Evolutionary conservation across 2,329 filamentous ascomycete genomes (phyloP).

Genomic region (Neoscytalidium dimidiatum): DNA sequence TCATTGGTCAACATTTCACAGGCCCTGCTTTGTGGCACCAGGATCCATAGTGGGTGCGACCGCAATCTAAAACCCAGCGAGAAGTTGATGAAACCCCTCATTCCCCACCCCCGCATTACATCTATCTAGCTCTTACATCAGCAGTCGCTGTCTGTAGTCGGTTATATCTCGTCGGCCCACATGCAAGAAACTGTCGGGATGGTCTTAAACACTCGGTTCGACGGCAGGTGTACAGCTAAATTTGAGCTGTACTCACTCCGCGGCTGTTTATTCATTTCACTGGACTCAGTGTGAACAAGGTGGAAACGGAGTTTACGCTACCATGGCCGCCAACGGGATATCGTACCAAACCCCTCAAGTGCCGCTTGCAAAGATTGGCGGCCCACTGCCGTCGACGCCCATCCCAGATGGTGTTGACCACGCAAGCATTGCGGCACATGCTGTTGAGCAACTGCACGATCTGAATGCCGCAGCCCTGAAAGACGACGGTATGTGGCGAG

Average conservation of each 20-base stretch:
- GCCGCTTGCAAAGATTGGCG: constrained; percentile 9
- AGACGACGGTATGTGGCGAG: constrained; percentile 48
- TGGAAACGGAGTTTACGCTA: neutral
- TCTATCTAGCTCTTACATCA: constrained; percentile 3
- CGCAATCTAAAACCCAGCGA: neutral
- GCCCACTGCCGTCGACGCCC: constrained; percentile 25
- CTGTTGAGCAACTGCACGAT: constrained; percentile 23
- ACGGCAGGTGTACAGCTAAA: neutral
- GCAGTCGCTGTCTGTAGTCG: neutral
- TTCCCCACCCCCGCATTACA: neutral
- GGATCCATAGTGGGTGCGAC: neutral
- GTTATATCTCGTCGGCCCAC: no score
- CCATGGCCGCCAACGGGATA: neutral
- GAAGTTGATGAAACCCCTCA: neutral
- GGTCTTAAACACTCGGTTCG: no score
- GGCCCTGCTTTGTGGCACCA: neutral
- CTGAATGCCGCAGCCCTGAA: constrained; percentile 22
- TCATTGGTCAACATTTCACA: no score
- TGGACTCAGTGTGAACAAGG: neutral
- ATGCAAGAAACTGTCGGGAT: no score
- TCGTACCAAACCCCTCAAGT: neutral
- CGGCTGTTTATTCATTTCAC: neutral
- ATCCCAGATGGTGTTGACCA: constrained; percentile 23
- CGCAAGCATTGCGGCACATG: constrained; percentile 19
- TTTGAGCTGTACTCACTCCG: neutral